phyloP scores from a whole-genome alignment of 805 yeast species.

The Teunomyces stri region DNA sequence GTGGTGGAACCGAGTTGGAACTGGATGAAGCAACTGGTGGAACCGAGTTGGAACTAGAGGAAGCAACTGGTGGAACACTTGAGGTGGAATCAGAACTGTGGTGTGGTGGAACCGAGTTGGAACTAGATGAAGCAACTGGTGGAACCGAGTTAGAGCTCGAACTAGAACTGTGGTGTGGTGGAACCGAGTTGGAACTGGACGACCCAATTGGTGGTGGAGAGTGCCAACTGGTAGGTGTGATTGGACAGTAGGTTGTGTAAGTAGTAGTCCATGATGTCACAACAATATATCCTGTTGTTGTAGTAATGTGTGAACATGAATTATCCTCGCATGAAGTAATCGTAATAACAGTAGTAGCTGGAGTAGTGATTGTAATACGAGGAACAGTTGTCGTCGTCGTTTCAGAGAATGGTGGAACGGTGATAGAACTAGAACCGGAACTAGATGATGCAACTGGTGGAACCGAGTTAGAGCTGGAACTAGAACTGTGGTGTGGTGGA shows the following conservation, averaged over 20 bases:
- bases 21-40: too few relatives aligned
- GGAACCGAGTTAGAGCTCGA: too few relatives aligned
- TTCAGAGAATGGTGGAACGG: not conserved
- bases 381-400: not conserved
- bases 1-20: too few relatives aligned
- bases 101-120: not conserved
- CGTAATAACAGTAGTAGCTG: slow-evolving; percentile 25
- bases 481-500: not conserved
- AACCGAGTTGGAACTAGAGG: too few relatives aligned
- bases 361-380: not conserved
- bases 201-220: too few relatives aligned
- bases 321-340: slow-evolving; percentile 34
- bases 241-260: slow-evolving; percentile 24
- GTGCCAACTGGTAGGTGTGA: slow-evolving; percentile 1
- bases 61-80: too few relatives aligned
- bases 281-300: slow-evolving; percentile 6
- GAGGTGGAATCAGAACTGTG: too few relatives aligned
- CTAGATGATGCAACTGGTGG: too few relatives aligned
- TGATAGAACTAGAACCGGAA: not conserved
- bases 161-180: too few relatives aligned
- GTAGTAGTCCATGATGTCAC: slow-evolving; percentile 10
- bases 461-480: too few relatives aligned
- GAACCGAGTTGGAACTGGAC: not conserved
- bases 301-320: slow-evolving; percentile 18
- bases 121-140: too few relatives aligned